These are phyloP conservation scores for Globisporangium paroecandrum DNA, from an alignment of 352 stramenopile genomes.

Conservation along the genomic window DNA sequence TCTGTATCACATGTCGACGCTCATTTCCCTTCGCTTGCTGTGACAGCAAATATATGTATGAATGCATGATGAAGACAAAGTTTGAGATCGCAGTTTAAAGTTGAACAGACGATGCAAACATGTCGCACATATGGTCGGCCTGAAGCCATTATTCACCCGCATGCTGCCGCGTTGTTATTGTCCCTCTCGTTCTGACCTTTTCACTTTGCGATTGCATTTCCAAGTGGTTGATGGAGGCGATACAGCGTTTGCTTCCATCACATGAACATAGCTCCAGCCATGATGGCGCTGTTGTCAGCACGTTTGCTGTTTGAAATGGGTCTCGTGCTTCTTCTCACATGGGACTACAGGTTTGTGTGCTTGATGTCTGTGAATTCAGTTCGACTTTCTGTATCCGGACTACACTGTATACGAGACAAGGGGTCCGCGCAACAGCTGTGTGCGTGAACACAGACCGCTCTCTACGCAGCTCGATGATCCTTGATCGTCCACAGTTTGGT, in stretches of 20 bases:
- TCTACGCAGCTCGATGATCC: background rate
- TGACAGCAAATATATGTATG: background rate
- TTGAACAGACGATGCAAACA: background rate
- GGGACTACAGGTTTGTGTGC: background rate
- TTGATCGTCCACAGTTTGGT: background rate
- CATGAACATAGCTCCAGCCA: background rate
- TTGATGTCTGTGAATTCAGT: background rate
- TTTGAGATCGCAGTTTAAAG: background rate
- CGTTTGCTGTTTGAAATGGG: background rate
- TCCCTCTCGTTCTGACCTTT: background rate
- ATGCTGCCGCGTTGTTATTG: background rate
- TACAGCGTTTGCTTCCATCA: background rate
- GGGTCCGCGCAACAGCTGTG: background rate
- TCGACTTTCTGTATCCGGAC: background rate
- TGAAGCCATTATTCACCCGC: background rate
- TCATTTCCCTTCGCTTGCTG: background rate
- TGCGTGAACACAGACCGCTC: background rate
- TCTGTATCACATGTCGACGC: background rate
- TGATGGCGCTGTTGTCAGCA: background rate
- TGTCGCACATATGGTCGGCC: background rate
- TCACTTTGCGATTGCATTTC: background rate
- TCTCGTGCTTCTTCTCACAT: background rate
- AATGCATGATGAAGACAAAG: conserved; percentile 1
- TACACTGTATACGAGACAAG: background rate
- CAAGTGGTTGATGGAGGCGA: background rate